phyloP scores from a whole-genome alignment of 768 basidiomycete genomes.

The Xerocomellus amylosporus region DNA sequence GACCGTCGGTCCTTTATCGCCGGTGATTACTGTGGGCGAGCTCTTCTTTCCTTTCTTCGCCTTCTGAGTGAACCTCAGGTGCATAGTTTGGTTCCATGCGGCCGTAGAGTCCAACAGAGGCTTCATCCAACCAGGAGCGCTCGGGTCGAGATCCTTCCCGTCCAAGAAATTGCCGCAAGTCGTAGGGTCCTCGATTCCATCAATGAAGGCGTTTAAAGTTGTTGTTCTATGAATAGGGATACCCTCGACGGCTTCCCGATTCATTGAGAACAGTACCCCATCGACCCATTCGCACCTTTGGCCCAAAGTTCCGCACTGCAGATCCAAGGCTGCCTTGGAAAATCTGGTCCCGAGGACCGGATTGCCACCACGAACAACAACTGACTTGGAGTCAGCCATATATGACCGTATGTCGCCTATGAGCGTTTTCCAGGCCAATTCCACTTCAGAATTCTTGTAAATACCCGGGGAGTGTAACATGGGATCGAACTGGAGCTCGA shows the following conservation, averaged over 20 bases:
- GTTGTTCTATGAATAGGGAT: not conserved
- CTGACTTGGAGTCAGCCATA: too few species aligned
- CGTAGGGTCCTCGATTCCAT: not conserved
- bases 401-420: too few species aligned
- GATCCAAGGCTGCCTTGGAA: not conserved
- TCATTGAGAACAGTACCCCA: not conserved
- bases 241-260: too few species aligned
- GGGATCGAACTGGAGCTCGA: too few species aligned
- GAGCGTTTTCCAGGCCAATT: too few species aligned
- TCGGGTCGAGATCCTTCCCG: not conserved
- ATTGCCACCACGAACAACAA: too few species aligned
- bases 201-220: not conserved
- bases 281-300: not conserved
- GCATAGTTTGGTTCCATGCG: not conserved
- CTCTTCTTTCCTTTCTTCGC: not conserved
- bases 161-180: conserved; percentile 1
- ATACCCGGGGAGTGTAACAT: too few species aligned
- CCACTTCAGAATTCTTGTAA: too few species aligned
- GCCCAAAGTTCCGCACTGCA: not conserved
- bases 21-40: not conserved
- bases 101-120: not conserved
- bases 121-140: not conserved
- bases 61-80: not conserved
- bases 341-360: not conserved
- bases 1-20: too few species aligned